A percentile compares a stretch with the other conserved stretches of the same genome.
These are phyloP conservation scores for Xylariaceae sp. DNA, from an alignment of 2,329 filamentous ascomycete species.

Conservation along the genomic window DNA sequence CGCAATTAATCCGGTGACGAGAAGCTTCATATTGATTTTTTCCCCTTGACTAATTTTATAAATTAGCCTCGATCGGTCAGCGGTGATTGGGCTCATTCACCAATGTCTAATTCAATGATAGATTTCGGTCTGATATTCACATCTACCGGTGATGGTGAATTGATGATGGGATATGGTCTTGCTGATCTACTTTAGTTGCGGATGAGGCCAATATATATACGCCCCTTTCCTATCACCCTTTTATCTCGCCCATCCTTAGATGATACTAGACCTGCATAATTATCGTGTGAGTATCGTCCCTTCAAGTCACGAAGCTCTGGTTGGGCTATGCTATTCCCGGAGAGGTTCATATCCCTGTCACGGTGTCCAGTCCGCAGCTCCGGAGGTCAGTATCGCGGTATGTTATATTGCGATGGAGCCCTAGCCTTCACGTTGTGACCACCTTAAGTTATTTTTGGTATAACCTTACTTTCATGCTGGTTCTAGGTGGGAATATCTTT, in stretches of 20 bases:
- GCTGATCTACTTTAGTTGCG: slow-evolving; percentile 11
- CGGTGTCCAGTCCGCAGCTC: slow-evolving; percentile 20
- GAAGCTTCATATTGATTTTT: slow-evolving; percentile 27
- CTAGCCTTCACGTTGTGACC: slow-evolving; percentile 4
- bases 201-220: slow-evolving; percentile 19
- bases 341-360: slow-evolving; percentile 12
- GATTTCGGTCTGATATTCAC: neutral
- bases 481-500: slow-evolving; percentile 13
- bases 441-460: slow-evolving; percentile 22
- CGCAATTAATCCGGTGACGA: slow-evolving; percentile 19
- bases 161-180: slow-evolving; percentile 10
- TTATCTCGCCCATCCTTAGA: slow-evolving; percentile 14
- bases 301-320: slow-evolving; percentile 18
- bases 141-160: slow-evolving; percentile 4
- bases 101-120: slow-evolving; percentile 6
- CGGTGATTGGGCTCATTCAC: neutral
- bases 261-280: slow-evolving; percentile 18
- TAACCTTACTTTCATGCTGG: slow-evolving; percentile 21
- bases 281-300: slow-evolving; percentile 24
- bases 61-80: slow-evolving; percentile 1
- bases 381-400: slow-evolving; percentile 18
- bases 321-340: slow-evolving; percentile 13
- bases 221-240: slow-evolving; percentile 6
- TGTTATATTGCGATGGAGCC: slow-evolving; percentile 22
- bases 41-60: slow-evolving; percentile 3